Evolutionary conservation across 2,329 filamentous ascomycete species (phyloP).

Genomic region (Clonostachys byssicola): DNA sequence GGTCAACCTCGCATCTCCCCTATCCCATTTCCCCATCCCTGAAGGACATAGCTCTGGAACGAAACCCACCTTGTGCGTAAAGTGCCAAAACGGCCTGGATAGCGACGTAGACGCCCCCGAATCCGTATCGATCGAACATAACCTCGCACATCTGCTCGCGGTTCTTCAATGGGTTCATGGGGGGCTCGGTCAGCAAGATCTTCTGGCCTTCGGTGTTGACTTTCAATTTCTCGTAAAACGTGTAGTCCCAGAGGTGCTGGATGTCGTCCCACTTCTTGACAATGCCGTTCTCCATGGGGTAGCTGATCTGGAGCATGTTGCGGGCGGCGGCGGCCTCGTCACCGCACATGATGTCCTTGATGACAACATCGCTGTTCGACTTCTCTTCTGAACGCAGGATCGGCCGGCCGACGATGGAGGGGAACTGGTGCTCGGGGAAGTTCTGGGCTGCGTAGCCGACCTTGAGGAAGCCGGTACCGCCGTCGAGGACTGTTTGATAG

Average conservation of each 20-base stretch:
- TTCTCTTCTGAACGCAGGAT: slow-evolving; percentile 95
- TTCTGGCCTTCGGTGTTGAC: slow-evolving; percentile 88
- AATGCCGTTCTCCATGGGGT: slow-evolving; percentile 99
- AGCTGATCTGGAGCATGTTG: slow-evolving; percentile 97
- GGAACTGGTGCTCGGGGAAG: slow-evolving; percentile 98
- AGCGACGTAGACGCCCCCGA: slow-evolving; percentile 95
- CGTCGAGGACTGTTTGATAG: slow-evolving; percentile 78
- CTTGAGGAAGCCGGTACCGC: slow-evolving; percentile 99
- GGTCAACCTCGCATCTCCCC: background rate
- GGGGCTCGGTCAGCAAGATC: slow-evolving; percentile 94
- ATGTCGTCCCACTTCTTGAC: slow-evolving; percentile 99
- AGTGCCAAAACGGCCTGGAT: slow-evolving; percentile 95
- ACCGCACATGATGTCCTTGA: slow-evolving; percentile 99
- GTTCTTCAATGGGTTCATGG: slow-evolving; percentile 97
- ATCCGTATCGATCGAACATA: slow-evolving; percentile 97
- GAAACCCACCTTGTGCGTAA: slow-evolving; percentile 81
- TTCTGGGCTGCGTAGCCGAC: slow-evolving; percentile 99
- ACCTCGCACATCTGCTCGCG: slow-evolving; percentile 97
- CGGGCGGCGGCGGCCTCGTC: slow-evolving; percentile 94
- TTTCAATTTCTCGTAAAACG: slow-evolving; percentile 95
- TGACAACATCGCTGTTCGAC: slow-evolving; percentile 57
- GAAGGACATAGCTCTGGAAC: slow-evolving; percentile 1
- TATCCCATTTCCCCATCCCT: background rate
- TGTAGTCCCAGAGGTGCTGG: slow-evolving; percentile 99
- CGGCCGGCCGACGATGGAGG: slow-evolving; percentile 94